A percentile compares a stretch with the other conserved stretches of the same genome.
These are phyloP conservation scores for Pseudogymnoascus destructans DNA, from an alignment of 2,329 filamentous ascomycete species.

Conservation along the genomic window DNA sequence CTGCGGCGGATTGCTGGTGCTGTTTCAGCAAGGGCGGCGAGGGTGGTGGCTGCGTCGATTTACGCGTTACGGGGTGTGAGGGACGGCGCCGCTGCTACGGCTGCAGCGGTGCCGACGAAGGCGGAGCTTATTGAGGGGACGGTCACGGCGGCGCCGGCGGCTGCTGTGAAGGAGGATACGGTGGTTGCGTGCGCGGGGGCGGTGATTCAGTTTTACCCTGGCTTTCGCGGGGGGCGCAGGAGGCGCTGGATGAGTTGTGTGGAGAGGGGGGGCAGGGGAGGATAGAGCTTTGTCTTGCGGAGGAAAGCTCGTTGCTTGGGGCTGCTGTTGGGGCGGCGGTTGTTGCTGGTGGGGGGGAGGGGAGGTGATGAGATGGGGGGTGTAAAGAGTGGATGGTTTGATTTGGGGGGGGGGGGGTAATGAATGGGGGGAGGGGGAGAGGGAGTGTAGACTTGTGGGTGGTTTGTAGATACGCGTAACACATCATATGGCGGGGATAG, in stretches of 20 bases:
- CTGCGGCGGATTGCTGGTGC: neutral
- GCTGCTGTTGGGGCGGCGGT: slow-evolving; percentile 56
- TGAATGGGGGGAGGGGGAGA: neutral
- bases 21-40: neutral
- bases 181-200: slow-evolving; percentile 68
- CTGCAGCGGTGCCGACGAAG: slow-evolving; percentile 31
- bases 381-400: neutral
- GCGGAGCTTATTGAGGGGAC: slow-evolving; percentile 28
- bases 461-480: neutral
- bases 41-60: neutral
- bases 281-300: slow-evolving; percentile 53
- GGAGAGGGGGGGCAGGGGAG: slow-evolving; percentile 27
- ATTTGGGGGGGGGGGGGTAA: neutral
- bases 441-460: neutral
- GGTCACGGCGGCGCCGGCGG: neutral
- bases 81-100: neutral
- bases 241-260: slow-evolving; percentile 45
- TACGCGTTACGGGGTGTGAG: neutral
- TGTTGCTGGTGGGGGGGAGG: neutral
- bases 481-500: neutral
- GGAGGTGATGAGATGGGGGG: neutral
- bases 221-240: slow-evolving; percentile 51
- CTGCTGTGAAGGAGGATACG: slow-evolving; percentile 30
- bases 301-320: slow-evolving; percentile 62
- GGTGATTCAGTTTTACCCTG: slow-evolving; percentile 66